A percentile compares a stretch with the other conserved stretches of the same genome.
These are phyloP conservation scores for Boletales sp. DNA, from an alignment of 768 basidiomycete species.

Conservation along the genomic window DNA sequence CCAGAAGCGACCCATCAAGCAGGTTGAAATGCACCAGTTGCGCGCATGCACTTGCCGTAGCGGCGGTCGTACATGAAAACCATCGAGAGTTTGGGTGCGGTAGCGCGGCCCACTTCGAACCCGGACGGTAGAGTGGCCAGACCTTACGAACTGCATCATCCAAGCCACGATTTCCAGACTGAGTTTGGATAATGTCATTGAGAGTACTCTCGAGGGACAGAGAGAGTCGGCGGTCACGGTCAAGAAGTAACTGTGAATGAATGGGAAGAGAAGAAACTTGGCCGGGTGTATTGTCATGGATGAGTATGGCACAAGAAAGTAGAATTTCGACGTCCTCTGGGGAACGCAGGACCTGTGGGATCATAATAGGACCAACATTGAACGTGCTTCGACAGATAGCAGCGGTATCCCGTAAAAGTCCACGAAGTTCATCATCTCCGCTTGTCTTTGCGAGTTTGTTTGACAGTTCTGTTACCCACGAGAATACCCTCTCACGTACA, in stretches of 20 bases:
- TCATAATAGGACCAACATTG: conserved; percentile 19
- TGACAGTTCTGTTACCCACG: conserved; percentile 37
- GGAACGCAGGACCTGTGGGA: conserved; percentile 13
- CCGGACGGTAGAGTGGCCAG: conserved; percentile 24
- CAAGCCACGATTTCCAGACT: conserved; percentile 7
- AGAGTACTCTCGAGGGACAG: conserved; percentile 18
- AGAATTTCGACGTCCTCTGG: conserved; percentile 22
- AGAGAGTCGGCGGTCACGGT: conserved; percentile 31
- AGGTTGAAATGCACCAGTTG: conserved; percentile 23
- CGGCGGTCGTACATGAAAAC: conserved; percentile 18
- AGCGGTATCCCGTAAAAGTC: conserved; percentile 34
- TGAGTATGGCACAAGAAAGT: conserved; percentile 21
- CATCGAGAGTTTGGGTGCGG: conserved; percentile 17
- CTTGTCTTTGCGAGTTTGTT: conserved; percentile 15
- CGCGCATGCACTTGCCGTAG: conserved; percentile 4
- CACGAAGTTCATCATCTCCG: conserved; percentile 15
- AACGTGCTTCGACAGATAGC: conserved; percentile 35
- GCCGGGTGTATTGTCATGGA: conserved; percentile 25
- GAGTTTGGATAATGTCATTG: neutral
- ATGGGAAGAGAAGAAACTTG: conserved; percentile 1
- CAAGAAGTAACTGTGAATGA: conserved; percentile 17
- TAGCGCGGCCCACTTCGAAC: conserved; percentile 19
- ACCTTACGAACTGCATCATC: conserved; percentile 17
- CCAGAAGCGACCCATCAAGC: conserved; percentile 24
- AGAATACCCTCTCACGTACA: conserved; percentile 29